phyloP scores from a whole-genome alignment of 108 stramenopile genomes.

The Fragilaria crotonensis region DNA sequence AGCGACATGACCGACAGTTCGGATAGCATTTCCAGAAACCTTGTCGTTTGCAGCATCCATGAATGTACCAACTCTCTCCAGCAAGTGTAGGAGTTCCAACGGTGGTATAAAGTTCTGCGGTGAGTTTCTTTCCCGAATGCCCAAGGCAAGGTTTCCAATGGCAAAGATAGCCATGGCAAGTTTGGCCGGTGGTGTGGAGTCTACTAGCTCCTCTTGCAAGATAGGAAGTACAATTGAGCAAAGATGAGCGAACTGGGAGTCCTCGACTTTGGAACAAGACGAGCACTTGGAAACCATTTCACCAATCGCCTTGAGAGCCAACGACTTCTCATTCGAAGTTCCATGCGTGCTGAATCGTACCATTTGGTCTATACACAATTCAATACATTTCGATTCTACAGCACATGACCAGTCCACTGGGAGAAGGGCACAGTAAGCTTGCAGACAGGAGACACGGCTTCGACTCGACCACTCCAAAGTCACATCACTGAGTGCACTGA shows the following conservation, averaged over 20 bases:
- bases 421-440: neutral
- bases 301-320: neutral
- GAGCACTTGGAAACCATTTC: neutral
- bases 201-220: neutral
- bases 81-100: conserved; percentile 3
- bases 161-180: conserved; percentile 42
- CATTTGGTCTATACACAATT: neutral
- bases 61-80: conserved; percentile 13
- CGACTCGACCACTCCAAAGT: neutral
- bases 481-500: neutral
- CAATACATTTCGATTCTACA: neutral
- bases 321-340: neutral
- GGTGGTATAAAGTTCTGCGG: neutral
- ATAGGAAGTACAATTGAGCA: neutral
- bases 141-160: conserved; percentile 51
- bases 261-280: neutral
- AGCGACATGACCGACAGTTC: conserved; percentile 46
- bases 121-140: conserved; percentile 19
- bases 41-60: conserved; percentile 8
- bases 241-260: neutral
- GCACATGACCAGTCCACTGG: neutral
- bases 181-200: neutral
- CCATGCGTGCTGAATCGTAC: neutral
- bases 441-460: neutral
- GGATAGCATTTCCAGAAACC: conserved; percentile 61